These are phyloP conservation scores for Asparagopsis taxiformis DNA, from an alignment of 31 red algal species.

Conservation along the genomic window DNA sequence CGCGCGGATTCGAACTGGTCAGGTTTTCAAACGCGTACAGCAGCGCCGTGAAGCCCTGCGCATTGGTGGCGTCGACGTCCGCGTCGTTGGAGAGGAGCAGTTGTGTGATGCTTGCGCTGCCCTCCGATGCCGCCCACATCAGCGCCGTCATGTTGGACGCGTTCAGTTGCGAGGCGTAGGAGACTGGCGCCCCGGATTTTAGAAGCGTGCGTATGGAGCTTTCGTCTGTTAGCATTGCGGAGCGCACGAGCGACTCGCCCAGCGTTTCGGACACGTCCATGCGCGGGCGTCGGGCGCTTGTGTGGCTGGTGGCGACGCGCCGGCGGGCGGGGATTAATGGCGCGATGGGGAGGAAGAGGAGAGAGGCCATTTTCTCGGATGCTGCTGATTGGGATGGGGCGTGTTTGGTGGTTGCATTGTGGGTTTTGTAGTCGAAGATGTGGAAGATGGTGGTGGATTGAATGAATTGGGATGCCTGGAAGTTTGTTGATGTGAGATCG, in stretches of 20 bases:
- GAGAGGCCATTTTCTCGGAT: too few species aligned
- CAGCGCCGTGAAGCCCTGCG: conserved; percentile 26
- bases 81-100: conserved; percentile 23
- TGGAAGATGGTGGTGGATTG: too few species aligned
- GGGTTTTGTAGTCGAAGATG: too few species aligned
- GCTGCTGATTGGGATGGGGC: too few species aligned
- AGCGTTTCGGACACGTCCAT: too few species aligned
- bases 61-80: conserved; percentile 19
- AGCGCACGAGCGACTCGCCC: conserved; percentile 31
- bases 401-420: too few species aligned
- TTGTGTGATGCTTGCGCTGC: conserved; percentile 19
- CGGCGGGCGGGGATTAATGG: too few species aligned
- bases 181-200: conserved; percentile 21
- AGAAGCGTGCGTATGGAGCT: conserved; percentile 7
- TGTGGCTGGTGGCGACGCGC: too few species aligned
- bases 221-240: conserved; percentile 29
- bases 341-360: too few species aligned
- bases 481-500: too few species aligned
- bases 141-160: conserved; percentile 43
- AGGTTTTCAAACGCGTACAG: conserved; percentile 43
- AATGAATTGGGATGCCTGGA: too few species aligned
- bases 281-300: too few species aligned
- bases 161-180: conserved; percentile 13
- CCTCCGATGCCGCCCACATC: conserved; percentile 57
- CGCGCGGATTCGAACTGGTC: conserved; percentile 17